A percentile compares a stretch with the other conserved stretches of the same genome.
Evolutionary conservation across 768 basidiomycete genomes (phyloP).

Genomic region (Mycena polygramma): DNA sequence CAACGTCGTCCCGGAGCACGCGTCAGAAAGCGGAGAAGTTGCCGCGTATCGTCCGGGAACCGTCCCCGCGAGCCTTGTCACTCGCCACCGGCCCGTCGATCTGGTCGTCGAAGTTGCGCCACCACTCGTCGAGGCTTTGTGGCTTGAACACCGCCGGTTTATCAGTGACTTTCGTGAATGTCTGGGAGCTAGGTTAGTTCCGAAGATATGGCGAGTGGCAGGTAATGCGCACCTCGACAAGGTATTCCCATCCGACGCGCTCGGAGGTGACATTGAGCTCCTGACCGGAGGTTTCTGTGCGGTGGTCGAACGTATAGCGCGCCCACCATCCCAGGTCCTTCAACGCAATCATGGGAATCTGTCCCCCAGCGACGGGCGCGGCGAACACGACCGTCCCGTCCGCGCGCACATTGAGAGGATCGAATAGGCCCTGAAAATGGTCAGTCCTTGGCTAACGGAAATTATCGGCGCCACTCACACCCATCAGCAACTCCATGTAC

Average conservation of each 20-base stretch:
- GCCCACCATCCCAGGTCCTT: conserved; percentile 57
- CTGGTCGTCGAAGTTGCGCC: conserved; percentile 32
- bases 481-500: conserved; percentile 28
- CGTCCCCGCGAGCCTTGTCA: conserved; percentile 18
- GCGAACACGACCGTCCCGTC: conserved; percentile 58
- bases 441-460: not conserved
- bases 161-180: conserved; percentile 35
- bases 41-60: conserved; percentile 22
- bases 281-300: conserved; percentile 48
- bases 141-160: conserved; percentile 28
- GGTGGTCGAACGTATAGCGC: conserved; percentile 55
- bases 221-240: conserved; percentile 41
- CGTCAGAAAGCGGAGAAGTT: conserved; percentile 47
- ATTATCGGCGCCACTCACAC: not conserved
- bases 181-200: not conserved
- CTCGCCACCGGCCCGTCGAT: conserved; percentile 21
- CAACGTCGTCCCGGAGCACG: conserved; percentile 47
- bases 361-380: conserved; percentile 50
- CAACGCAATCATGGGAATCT: conserved; percentile 55
- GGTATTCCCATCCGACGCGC: conserved; percentile 52
- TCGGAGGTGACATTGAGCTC: conserved; percentile 56
- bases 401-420: conserved; percentile 39
- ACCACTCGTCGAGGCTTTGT: conserved; percentile 30
- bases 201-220: no score
- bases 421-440: conserved; percentile 14